Evolutionary conservation across 2,329 filamentous ascomycete genomes (phyloP).

Genomic region (Exophiala phaeomuriformis): DNA sequence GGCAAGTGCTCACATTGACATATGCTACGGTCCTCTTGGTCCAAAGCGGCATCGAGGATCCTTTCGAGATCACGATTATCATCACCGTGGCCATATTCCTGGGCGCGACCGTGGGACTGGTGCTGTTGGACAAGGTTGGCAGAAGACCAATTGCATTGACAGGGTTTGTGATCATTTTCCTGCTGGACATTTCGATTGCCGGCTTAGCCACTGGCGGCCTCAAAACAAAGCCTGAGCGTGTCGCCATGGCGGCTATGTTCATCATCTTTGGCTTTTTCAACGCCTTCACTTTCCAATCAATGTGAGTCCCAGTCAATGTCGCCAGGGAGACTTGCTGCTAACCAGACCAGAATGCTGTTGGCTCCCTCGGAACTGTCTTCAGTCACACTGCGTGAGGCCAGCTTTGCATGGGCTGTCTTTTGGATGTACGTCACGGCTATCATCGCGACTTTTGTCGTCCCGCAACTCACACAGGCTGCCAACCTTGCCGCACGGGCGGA

Average conservation of each 20-base stretch:
- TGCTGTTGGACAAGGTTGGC: constrained; percentile 33
- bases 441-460: constrained; percentile 34
- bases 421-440: constrained; percentile 35
- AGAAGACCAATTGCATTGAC: constrained; percentile 33
- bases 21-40: constrained; percentile 36
- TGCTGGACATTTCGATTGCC: constrained; percentile 33
- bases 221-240: constrained; percentile 23
- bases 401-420: constrained; percentile 36
- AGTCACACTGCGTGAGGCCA: constrained; percentile 36
- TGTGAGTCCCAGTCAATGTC: constrained; percentile 23
- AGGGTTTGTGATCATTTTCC: constrained; percentile 32
- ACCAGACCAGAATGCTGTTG: constrained; percentile 17
- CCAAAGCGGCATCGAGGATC: constrained; percentile 30
- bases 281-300: constrained; percentile 34
- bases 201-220: constrained; percentile 29
- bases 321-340: background rate
- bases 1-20: constrained; percentile 34
- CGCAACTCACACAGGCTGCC: constrained; percentile 32
- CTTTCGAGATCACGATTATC: constrained; percentile 34
- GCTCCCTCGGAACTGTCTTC: constrained; percentile 41
- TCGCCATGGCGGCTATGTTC: constrained; percentile 31
- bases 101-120: constrained; percentile 33
- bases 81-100: constrained; percentile 34
- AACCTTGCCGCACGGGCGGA: constrained; percentile 29
- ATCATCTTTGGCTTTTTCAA: constrained; percentile 37